Evolutionary conservation across 257 asterid species (phyloP).

Genomic region (Henckelia pumila): DNA sequence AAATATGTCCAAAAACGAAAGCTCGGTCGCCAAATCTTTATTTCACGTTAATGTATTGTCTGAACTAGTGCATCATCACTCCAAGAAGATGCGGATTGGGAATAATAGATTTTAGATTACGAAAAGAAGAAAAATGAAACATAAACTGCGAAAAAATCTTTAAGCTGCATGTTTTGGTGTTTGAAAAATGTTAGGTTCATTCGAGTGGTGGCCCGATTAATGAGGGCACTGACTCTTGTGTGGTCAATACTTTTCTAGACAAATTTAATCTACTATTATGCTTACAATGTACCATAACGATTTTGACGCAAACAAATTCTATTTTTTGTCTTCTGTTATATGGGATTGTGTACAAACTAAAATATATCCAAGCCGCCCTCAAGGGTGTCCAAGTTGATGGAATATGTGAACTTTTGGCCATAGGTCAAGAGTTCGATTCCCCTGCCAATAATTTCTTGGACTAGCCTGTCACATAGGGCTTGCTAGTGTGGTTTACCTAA

Average conservation of each 20-base stretch:
- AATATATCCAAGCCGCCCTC: no score
- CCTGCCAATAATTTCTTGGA: no score
- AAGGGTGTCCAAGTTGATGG: no score
- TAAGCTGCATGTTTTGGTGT: not conserved
- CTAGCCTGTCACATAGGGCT: no score
- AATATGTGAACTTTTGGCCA: no score
- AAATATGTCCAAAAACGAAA: not conserved
- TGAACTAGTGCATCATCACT: not conserved
- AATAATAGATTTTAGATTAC: not conserved
- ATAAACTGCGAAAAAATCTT: not conserved
- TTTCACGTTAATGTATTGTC: not conserved
- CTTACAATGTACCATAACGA: no score
- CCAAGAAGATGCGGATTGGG: not conserved
- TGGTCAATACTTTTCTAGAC: slow-evolving; percentile 28
- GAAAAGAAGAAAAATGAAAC: slow-evolving; percentile 3
- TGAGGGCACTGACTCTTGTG: slow-evolving; percentile 29
- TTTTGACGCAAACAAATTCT: no score
- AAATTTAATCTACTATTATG: no score
- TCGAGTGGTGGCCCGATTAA: slow-evolving; percentile 43
- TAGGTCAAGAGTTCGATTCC: no score
- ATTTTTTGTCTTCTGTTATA: no score
- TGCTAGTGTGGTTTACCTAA: no score
- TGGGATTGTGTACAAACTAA: no score
- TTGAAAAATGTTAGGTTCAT: slow-evolving; percentile 16
- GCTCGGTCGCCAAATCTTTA: not conserved